Evolutionary conservation across 2,329 filamentous ascomycete species (phyloP), one percentile per base, ranked within the genome.

Genomic region (Ceratocystis lukuohia): DNA sequence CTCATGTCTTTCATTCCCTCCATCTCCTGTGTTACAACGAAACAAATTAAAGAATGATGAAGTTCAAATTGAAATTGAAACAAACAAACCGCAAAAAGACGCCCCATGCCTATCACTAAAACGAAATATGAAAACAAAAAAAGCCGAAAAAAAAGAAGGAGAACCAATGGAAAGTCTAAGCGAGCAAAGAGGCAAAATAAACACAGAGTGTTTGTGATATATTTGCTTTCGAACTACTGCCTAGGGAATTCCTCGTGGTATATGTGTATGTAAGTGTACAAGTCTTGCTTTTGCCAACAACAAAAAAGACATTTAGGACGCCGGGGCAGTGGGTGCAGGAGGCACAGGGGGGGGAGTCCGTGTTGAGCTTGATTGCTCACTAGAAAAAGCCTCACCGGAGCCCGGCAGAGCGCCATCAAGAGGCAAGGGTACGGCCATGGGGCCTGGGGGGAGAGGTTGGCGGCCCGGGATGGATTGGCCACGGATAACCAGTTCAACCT

Each of bases 401-500:
- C 67, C 67, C n/a, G 66, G 62, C 5, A 68, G 37, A 28, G 56
- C 56, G 15, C 64, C 64, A 7, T 64, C 61, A 15, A 68, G 64
- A 45, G 67, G 67, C 22, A 68, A 33, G 15, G 67, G 67, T 33
- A 68, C 76, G 72, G 88, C 87, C 74, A 92, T 85, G 1, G 84
- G 84, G 22, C 81, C 77, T 65, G 80, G 76, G 22, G 84, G 80
- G 68, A 84, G 50, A 37, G 64, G 61, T 56, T 69, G 76, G 68
- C 89, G 89, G 59, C 83, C 82, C 0, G 86, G 80, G 46, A 99
- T 79, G 73, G 88, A 87, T 77, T 96, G 91, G 45, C 94, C 94
- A 64, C 84, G 84, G 69, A 99, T 86, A 5, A 97, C 89, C 78
- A 88, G 90, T 75, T 92, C 86, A 69, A 97, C 95, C 75, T 99